Conservation (phyloP, 192 early-diverging fungal genomes). For the Gaertneriomyces sp. region DNA sequence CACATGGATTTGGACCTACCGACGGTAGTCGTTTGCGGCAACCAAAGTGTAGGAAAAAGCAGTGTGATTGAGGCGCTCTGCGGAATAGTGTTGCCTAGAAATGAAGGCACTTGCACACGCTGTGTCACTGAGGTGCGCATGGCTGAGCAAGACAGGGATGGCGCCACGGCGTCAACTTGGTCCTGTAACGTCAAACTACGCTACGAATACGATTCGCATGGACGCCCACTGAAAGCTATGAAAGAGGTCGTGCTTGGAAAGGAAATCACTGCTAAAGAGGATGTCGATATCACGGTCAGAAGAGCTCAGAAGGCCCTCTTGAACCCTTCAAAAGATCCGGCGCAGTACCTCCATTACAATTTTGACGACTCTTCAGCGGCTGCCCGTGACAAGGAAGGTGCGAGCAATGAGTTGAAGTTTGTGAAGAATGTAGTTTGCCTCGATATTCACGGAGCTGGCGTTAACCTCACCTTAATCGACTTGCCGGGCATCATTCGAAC, state of each 20-base stretch:
- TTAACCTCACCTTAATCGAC: constrained; percentile 59
- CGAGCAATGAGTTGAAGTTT: constrained; percentile 48
- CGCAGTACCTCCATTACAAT: constrained; percentile 25
- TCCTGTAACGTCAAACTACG: constrained; percentile 45
- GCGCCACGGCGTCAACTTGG: constrained; percentile 26
- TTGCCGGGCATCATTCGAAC: constrained; percentile 58
- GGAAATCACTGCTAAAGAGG: constrained; percentile 24
- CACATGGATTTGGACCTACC: constrained; percentile 54
- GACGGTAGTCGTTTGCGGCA: constrained; percentile 54
- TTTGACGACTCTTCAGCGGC: constrained; percentile 32
- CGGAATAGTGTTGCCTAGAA: constrained; percentile 46
- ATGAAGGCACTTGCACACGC: constrained; percentile 53
- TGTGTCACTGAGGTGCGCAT: constrained; percentile 55
- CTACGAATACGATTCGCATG: constrained; percentile 44
- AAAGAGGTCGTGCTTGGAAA: constrained; percentile 40
- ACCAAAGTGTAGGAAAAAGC: constrained; percentile 54
- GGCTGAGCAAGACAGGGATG: constrained; percentile 19
- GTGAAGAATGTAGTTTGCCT: constrained; percentile 52
- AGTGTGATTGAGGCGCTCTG: constrained; percentile 52
- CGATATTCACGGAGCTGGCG: constrained; percentile 47
- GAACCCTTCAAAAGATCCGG: constrained; percentile 45
- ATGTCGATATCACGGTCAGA: constrained; percentile 44
- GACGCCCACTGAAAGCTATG: constrained; percentile 22
- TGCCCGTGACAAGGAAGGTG: constrained; percentile 42
- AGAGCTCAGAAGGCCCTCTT: constrained; percentile 55